These are phyloP conservation scores for Sporothrix curviconia DNA, from an alignment of 2,329 filamentous ascomycete genomes.

Conservation along the genomic window DNA sequence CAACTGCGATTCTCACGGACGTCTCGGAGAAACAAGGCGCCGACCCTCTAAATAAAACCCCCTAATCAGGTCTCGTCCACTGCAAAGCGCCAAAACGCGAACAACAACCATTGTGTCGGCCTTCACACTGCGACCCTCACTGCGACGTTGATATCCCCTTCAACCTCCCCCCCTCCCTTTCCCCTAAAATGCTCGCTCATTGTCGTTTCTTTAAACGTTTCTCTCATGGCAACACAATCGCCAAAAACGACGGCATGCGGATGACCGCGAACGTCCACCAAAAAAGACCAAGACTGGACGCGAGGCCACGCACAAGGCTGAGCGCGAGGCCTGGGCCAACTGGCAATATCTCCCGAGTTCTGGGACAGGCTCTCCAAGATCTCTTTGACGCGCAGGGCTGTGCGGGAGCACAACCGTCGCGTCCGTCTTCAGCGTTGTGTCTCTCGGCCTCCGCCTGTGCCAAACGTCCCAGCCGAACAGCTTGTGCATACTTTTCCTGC, in stretches of 20 bases:
- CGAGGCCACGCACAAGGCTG: too few relatives aligned
- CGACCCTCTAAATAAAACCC: too few relatives aligned
- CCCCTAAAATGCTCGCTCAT: too few relatives aligned
- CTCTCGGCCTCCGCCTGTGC: neutral
- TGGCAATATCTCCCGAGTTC: conserved; percentile 16
- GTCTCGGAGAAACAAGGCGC: too few relatives aligned
- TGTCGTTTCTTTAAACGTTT: too few relatives aligned
- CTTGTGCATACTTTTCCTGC: neutral
- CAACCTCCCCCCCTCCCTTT: too few relatives aligned
- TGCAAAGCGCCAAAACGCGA: too few relatives aligned
- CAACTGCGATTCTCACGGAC: too few relatives aligned
- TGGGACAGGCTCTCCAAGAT: conserved; percentile 16
- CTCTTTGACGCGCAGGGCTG: conserved; percentile 7
- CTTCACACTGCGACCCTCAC: too few relatives aligned
- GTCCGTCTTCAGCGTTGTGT: conserved; percentile 2
- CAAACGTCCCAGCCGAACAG: neutral
- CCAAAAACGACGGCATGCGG: conserved; percentile 9
- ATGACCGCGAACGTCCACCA: neutral
- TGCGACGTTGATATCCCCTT: too few relatives aligned
- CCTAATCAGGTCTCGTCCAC: too few relatives aligned
- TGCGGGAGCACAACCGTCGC: conserved; percentile 16
- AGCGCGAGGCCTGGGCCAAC: conserved; percentile 2
- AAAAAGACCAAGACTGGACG: conserved; percentile 6
- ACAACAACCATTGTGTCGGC: too few relatives aligned
- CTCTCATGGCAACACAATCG: conserved; percentile 8